These are phyloP conservation scores for Simplicillium aogashimaense DNA, from an alignment of 2,329 filamentous ascomycete species.

Conservation along the genomic window DNA sequence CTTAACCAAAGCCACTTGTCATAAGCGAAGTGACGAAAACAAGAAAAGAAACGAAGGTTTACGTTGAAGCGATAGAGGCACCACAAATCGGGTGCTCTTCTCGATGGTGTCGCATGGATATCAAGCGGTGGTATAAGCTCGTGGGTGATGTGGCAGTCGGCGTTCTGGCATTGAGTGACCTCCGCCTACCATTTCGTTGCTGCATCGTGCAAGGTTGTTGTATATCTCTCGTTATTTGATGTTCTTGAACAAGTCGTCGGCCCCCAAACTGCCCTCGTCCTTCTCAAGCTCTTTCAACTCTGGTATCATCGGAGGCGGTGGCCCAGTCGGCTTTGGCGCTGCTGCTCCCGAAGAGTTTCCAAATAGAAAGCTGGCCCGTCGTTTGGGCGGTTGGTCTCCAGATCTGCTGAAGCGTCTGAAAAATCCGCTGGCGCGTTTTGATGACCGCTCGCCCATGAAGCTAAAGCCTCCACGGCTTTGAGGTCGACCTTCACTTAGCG, in stretches of 20 bases:
- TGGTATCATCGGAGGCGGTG: conserved; percentile 52
- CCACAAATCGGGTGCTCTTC: no score
- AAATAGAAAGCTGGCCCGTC: conserved; percentile 31
- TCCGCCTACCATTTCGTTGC: no score
- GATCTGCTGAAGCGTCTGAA: conserved; percentile 40
- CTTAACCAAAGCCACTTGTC: no score
- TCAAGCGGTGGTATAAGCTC: no score
- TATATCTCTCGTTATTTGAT: conserved; percentile 34
- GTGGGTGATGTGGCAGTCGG: no score
- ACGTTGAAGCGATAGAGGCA: no score
- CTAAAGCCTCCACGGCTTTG: conserved; percentile 40
- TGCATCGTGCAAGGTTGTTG: conserved; percentile 5
- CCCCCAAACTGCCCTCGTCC: conserved; percentile 35
- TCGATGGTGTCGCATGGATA: no score
- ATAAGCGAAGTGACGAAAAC: no score
- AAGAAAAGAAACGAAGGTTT: no score
- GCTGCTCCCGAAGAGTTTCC: conserved; percentile 20
- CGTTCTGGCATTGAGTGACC: no score
- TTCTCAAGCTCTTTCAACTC: conserved; percentile 43
- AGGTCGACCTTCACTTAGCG: conserved; percentile 29
- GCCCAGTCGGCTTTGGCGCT: conserved; percentile 28
- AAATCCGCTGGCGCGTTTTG: conserved; percentile 48
- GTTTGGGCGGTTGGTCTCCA: conserved; percentile 22
- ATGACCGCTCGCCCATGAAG: conserved; percentile 40
- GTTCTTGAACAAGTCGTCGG: conserved; percentile 44